A percentile compares a stretch with the other conserved stretches of the same genome.
These are phyloP conservation scores for Cerioporus squamosus DNA, from an alignment of 1,284 basidiomycete species.

Conservation along the genomic window DNA sequence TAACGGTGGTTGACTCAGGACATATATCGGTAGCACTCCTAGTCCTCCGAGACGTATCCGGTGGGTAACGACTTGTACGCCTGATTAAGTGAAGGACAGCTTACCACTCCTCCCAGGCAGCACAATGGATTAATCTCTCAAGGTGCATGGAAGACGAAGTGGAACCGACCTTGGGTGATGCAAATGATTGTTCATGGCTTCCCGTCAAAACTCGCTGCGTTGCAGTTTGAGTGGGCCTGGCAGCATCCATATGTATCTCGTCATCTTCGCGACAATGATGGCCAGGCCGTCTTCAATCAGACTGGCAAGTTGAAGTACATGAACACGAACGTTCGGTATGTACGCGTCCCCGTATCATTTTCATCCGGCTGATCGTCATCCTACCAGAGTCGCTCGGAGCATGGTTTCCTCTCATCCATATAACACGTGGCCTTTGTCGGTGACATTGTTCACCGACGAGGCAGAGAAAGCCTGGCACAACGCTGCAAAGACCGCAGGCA, in stretches of 20 bases:
- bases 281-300: conserved; percentile 42
- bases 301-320: conserved; percentile 39
- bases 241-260: conserved; percentile 71
- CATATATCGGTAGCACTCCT: conserved; percentile 85
- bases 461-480: conserved; percentile 56
- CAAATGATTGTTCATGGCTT: conserved; percentile 90
- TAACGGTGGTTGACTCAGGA: conserved; percentile 38
- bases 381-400: conserved; percentile 46
- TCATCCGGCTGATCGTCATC: background rate
- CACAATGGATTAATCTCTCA: conserved; percentile 84
- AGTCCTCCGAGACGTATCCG: conserved; percentile 78
- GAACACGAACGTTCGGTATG: conserved; percentile 52
- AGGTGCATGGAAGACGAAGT: conserved; percentile 78
- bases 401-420: conserved; percentile 67
- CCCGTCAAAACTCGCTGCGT: conserved; percentile 81
- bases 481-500: conserved; percentile 28
- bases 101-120: conserved; percentile 50
- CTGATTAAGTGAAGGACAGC: background rate
- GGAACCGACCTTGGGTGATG: conserved; percentile 86
- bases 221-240: conserved; percentile 95
- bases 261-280: conserved; percentile 53
- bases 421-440: conserved; percentile 64
- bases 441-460: conserved; percentile 71
- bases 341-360: background rate
- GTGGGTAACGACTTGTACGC: conserved; percentile 28